Evolutionary conservation across 208 protist genomes (phyloP).

Genomic region (Crithidia acanthocephali): DNA sequence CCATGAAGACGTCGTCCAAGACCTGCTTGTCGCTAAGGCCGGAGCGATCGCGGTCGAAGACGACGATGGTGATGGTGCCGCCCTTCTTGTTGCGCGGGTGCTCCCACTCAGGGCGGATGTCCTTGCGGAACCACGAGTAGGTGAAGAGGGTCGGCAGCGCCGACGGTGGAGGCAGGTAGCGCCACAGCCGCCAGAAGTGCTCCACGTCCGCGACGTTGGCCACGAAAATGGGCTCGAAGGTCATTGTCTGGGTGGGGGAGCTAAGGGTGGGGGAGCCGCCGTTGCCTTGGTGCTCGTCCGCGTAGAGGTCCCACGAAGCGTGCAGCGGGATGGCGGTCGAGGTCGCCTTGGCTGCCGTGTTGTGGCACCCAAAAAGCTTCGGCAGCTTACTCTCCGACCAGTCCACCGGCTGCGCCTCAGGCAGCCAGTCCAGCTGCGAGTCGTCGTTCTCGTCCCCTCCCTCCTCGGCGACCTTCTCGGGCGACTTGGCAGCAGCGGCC

Average conservation of each 20-base stretch:
- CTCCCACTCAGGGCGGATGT: constrained; percentile 88
- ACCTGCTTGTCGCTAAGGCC: constrained; percentile 76
- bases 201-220: constrained; percentile 74
- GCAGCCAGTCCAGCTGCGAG: constrained; percentile 42
- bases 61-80: constrained; percentile 78
- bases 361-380: constrained; percentile 60
- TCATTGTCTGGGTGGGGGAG: constrained; percentile 22
- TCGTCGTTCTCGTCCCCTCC: constrained; percentile 22
- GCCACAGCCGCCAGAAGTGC: constrained; percentile 85
- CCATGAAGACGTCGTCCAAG: constrained; percentile 86
- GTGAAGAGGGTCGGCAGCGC: constrained; percentile 64
- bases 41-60: constrained; percentile 83
- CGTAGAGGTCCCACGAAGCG: constrained; percentile 81
- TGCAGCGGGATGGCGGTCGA: constrained; percentile 60
- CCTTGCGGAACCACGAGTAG: constrained; percentile 88
- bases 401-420: constrained; percentile 40
- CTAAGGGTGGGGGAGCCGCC: constrained; percentile 22
- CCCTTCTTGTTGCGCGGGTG: constrained; percentile 85
- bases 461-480: constrained; percentile 17
- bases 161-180: constrained; percentile 73
- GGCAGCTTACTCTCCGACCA: constrained; percentile 62
- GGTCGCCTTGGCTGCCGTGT: constrained; percentile 58
- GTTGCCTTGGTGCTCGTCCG: constrained; percentile 68
- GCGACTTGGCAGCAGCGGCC: constrained; percentile 8
- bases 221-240: constrained; percentile 76